Evolutionary conservation across 495 filamentous ascomycete species (phyloP), one percentile per base, ranked within the genome.

Genomic region (Patellaria atrata): DNA sequence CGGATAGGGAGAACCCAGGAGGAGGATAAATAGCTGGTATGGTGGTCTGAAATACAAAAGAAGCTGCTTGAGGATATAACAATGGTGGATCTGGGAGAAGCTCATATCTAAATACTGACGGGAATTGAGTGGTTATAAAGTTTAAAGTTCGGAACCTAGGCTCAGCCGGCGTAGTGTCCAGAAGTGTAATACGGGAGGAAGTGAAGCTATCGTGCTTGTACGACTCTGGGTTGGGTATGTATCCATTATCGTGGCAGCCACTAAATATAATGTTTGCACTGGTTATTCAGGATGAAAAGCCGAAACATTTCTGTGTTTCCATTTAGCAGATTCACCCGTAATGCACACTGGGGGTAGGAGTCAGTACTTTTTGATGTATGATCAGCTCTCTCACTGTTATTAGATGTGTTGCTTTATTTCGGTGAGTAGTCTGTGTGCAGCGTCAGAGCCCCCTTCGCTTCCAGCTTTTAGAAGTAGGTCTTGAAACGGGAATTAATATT

Each of bases 251-350:
- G 23, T 55, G 53, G 21, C 48, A 52, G 22, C 55, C 55, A 13
- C 55, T 55, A 35, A 60, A 58, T 33, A 57, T 50, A 27, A 60
- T 53, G 57, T 35, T 56, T 57, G 50, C 57, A 60, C 32, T 57
- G 55, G 4, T 47, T 33, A 32, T 58, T 60, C 9, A 38, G 39
- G 35, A 53, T 41, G 37, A 55, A 60, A 1, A 58, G 41, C 13
- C 55, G 53, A 18, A 60, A 47, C 43, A 47, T 53, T 45, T 55
- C 52, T 55, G 31, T 2, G 12, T 18, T 12, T 7, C 8, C 14
- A n/a, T 16, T 40, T 37, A 32, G 31, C 27, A 31, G 17, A 33
- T 23, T n/a, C 8, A 26, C n/a, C 8, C 28, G 14, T 14, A 31
- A 31, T 15, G 8, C 9, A 8, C 32, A 26, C n/a, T n/a, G n/a